Evolutionary conservation across 2,329 filamentous ascomycete species (phyloP).

Genomic region (Fulvia fulva): DNA sequence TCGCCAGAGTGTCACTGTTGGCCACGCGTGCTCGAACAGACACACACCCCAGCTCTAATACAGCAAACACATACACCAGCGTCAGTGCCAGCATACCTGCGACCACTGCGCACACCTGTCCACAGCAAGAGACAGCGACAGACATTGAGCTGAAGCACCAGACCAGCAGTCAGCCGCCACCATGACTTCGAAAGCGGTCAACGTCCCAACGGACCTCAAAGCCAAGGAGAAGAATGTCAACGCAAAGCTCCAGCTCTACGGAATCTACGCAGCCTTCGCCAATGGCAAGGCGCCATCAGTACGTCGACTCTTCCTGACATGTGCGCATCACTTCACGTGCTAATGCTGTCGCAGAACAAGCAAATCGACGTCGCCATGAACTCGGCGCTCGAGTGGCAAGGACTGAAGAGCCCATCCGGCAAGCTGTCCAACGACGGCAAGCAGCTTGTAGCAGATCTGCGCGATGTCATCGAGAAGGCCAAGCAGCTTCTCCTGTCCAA

Average conservation of each 20-base stretch:
- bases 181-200: constrained; percentile 50
- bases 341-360: constrained; percentile 61
- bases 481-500: constrained; percentile 85
- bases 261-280: constrained; percentile 81
- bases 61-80: constrained; percentile 1
- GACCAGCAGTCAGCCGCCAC: constrained; percentile 13
- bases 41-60: background rate
- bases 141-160: background rate
- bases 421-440: constrained; percentile 81
- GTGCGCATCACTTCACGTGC: background rate
- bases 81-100: background rate
- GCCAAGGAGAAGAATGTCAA: constrained; percentile 82
- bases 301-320: constrained; percentile 37
- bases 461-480: constrained; percentile 75
- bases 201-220: constrained; percentile 68
- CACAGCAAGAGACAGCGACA: constrained; percentile 1
- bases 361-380: constrained; percentile 95
- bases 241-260: constrained; percentile 90
- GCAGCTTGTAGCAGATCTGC: constrained; percentile 70
- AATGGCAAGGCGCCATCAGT: constrained; percentile 87
- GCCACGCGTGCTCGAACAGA: constrained; percentile 8
- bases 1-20: constrained; percentile 1
- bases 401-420: constrained; percentile 65
- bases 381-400: constrained; percentile 71
- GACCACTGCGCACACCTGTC: constrained; percentile 4